Conservation (phyloP, 208 protist species). For the Angomonas ambiguus region DNA sequence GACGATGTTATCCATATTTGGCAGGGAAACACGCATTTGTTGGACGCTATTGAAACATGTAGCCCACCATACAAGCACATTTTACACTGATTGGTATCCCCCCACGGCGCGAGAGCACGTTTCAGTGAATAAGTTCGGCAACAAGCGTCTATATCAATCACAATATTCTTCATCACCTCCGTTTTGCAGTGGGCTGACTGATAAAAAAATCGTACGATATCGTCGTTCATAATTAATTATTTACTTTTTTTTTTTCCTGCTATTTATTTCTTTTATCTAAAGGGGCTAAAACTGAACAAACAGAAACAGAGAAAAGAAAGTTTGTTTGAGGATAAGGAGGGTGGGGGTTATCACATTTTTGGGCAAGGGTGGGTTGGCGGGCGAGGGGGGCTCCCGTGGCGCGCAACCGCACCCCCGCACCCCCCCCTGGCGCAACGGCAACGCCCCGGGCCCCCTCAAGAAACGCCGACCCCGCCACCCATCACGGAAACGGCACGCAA, state of each 20-base stretch:
- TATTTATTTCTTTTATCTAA: background rate
- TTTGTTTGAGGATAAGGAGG: too few relatives aligned
- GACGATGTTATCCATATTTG: constrained; percentile 57
- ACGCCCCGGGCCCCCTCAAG: too few relatives aligned
- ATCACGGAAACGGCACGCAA: too few relatives aligned
- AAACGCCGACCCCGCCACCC: too few relatives aligned
- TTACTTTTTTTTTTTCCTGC: constrained; percentile 11
- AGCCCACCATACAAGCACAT: constrained; percentile 59
- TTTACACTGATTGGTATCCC: constrained; percentile 44
- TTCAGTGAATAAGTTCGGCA: constrained; percentile 26
- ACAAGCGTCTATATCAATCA: constrained; percentile 33
- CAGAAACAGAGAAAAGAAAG: background rate
- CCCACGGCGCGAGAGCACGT: constrained; percentile 34
- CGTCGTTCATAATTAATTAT: background rate
- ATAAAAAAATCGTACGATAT: background rate
- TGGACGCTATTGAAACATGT: constrained; percentile 15
- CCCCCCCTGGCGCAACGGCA: too few relatives aligned
- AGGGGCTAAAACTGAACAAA: background rate
- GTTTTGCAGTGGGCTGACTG: constrained; percentile 17
- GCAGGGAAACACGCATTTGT: constrained; percentile 23
- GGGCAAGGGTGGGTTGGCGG: too few relatives aligned
- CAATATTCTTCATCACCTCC: constrained; percentile 31
- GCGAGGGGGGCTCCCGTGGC: too few relatives aligned
- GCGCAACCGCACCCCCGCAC: too few relatives aligned
- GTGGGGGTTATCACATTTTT: too few relatives aligned